phyloP scores from a whole-genome alignment of 163 green algal species.

The Scenedesmus sp. region DNA sequence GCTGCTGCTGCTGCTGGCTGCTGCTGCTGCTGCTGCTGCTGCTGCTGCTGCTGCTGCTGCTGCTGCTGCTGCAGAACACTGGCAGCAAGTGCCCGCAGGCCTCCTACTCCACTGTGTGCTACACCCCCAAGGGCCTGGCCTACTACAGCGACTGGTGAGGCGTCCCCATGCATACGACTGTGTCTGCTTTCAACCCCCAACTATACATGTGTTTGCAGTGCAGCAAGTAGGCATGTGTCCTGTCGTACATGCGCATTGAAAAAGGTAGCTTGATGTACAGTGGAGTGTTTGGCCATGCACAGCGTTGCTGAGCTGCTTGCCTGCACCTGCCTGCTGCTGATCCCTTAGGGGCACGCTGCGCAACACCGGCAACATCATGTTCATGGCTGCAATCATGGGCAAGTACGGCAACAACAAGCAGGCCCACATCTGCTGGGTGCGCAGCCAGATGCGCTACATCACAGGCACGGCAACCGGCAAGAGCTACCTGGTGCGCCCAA shows the following conservation, averaged over 20 bases:
- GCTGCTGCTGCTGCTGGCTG: no score
- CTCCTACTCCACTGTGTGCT: conserved; percentile 53
- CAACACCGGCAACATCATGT: background rate
- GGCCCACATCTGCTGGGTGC: conserved; percentile 46
- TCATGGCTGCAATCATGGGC: conserved; percentile 54
- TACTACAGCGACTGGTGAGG: conserved; percentile 43
- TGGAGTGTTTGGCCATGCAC: no score
- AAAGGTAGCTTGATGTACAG: no score
- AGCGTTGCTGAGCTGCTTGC: background rate
- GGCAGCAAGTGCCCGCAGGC: conserved; percentile 43
- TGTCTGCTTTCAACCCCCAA: background rate
- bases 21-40: background rate
- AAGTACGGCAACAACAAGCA: conserved; percentile 50
- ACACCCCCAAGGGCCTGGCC: conserved; percentile 49
- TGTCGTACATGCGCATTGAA: no score
- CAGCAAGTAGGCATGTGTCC: no score
- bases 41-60: background rate
- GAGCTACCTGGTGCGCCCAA: background rate
- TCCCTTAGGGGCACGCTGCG: conserved; percentile 1
- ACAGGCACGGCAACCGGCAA: conserved; percentile 9
- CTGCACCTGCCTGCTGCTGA: background rate
- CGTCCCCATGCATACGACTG: background rate
- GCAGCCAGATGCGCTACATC: conserved; percentile 55
- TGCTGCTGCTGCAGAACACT: conserved; percentile 17
- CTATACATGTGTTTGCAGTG: no score